These are phyloP conservation scores for Oldenlandia corymbosa DNA, from an alignment of 257 asterid genomes.

Conservation along the genomic window DNA sequence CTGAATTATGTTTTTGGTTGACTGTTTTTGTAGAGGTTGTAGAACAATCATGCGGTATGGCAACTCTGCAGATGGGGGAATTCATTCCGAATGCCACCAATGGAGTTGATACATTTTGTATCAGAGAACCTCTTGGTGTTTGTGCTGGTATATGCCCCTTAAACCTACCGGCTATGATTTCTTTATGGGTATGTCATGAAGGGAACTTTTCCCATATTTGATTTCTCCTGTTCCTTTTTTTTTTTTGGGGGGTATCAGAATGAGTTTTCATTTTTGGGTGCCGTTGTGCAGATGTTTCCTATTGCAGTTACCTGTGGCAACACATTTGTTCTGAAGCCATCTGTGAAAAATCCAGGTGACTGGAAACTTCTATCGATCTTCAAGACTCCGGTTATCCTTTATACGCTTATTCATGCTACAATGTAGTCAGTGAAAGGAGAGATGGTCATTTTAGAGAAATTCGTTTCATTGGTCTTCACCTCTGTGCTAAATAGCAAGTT, in stretches of 20 bases:
- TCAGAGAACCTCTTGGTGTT: conserved; percentile 48
- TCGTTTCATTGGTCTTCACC: not conserved
- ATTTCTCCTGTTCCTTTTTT: not conserved
- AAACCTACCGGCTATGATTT: conserved; percentile 31
- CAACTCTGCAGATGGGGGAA: conserved; percentile 37
- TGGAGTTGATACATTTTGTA: conserved; percentile 37
- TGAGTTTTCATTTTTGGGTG: conserved; percentile 4
- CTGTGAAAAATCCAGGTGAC: conserved; percentile 43
- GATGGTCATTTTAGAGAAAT: not conserved
- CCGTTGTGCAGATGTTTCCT: conserved; percentile 40
- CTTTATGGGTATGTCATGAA: conserved; percentile 34
- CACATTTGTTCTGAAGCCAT: conserved; percentile 40
- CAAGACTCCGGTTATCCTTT: not conserved
- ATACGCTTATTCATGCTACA: not conserved
- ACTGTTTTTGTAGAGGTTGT: conserved; percentile 34
- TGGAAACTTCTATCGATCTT: not conserved
- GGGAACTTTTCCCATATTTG: not conserved
- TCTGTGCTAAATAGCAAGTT: not conserved
- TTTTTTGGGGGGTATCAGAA: conserved; percentile 8
- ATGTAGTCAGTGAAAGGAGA: not conserved
- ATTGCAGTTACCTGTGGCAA: conserved; percentile 48
- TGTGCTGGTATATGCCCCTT: conserved; percentile 46
- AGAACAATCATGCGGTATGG: conserved; percentile 44
- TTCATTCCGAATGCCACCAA: conserved; percentile 32
- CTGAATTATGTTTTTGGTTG: conserved; percentile 2